These are phyloP conservation scores for Myriangium duriaei DNA, from an alignment of 2,329 filamentous ascomycete genomes.

Conservation along the genomic window DNA sequence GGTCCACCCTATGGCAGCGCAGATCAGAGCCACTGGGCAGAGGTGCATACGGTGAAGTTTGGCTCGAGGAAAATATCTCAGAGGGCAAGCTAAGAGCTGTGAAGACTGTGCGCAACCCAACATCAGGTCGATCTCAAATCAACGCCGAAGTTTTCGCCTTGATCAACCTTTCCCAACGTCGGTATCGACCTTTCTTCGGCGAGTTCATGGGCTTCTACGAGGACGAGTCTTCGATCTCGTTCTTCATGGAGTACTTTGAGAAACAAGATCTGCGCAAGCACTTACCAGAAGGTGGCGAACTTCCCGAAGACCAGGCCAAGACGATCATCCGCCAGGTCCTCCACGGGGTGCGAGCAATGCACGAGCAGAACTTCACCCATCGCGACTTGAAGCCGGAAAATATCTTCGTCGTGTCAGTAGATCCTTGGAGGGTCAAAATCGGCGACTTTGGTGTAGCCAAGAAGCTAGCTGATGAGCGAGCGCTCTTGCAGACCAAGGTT, in stretches of 20 bases:
- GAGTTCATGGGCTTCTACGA: neutral
- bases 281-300: constrained; percentile 5
- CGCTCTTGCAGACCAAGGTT: constrained; percentile 97
- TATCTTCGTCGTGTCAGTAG: constrained; percentile 88
- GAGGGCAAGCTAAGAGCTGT: neutral
- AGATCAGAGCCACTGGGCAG: neutral
- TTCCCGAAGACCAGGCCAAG: constrained; percentile 40
- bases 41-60: neutral
- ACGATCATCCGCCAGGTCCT: constrained; percentile 44
- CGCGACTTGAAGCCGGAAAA: constrained; percentile 96
- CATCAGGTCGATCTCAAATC: neutral
- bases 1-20: neutral
- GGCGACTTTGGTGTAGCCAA: constrained; percentile 98
- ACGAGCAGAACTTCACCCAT: constrained; percentile 95
- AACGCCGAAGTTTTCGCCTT: neutral
- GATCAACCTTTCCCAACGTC: neutral
- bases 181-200: neutral
- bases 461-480: constrained; percentile 90
- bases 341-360: constrained; percentile 48
- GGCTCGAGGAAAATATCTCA: neutral
- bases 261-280: neutral
- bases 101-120: neutral
- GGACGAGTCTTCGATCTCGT: neutral
- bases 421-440: constrained; percentile 69
- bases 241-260: neutral